Evolutionary conservation across 768 basidiomycete species (phyloP).

Genomic region (Daedaleopsis sinensis): DNA sequence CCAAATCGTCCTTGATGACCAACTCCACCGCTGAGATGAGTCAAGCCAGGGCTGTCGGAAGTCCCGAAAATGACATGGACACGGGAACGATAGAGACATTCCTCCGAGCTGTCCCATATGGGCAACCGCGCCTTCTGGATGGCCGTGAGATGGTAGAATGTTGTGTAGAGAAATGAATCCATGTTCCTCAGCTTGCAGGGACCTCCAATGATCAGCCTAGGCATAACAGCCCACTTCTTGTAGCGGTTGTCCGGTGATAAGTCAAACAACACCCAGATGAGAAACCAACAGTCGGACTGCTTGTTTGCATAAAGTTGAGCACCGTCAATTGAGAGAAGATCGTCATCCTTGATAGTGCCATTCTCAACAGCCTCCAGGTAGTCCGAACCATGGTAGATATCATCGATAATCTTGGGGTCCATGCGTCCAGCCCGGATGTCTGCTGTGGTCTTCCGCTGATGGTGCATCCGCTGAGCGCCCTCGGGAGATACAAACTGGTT

Average conservation of each 20-base stretch:
- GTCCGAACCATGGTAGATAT: constrained; percentile 36
- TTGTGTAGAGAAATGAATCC: constrained; percentile 36
- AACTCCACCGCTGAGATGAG: constrained; percentile 35
- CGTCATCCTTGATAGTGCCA: constrained; percentile 26
- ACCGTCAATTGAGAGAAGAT: constrained; percentile 31
- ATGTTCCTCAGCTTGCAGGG: constrained; percentile 35
- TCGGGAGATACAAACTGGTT: constrained; percentile 31
- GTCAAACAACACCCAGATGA: constrained; percentile 34
- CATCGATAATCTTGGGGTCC: constrained; percentile 23
- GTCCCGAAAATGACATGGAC: constrained; percentile 26
- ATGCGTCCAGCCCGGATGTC: background rate
- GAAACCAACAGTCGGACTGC: constrained; percentile 36
- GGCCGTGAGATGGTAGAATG: constrained; percentile 30
- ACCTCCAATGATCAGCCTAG: constrained; percentile 32
- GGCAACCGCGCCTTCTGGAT: constrained; percentile 22
- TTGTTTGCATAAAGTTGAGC: constrained; percentile 34
- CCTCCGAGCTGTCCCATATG: constrained; percentile 30
- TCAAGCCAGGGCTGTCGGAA: constrained; percentile 15
- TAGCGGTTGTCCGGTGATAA: constrained; percentile 28
- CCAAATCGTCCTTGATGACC: constrained; percentile 38
- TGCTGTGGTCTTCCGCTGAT: constrained; percentile 2
- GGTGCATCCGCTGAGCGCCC: background rate
- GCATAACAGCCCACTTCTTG: constrained; percentile 32
- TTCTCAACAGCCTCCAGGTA: constrained; percentile 26
- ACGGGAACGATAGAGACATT: background rate